These are phyloP conservation scores for Tothia fuscella DNA, from an alignment of 2,329 filamentous ascomycete genomes.

Conservation along the genomic window DNA sequence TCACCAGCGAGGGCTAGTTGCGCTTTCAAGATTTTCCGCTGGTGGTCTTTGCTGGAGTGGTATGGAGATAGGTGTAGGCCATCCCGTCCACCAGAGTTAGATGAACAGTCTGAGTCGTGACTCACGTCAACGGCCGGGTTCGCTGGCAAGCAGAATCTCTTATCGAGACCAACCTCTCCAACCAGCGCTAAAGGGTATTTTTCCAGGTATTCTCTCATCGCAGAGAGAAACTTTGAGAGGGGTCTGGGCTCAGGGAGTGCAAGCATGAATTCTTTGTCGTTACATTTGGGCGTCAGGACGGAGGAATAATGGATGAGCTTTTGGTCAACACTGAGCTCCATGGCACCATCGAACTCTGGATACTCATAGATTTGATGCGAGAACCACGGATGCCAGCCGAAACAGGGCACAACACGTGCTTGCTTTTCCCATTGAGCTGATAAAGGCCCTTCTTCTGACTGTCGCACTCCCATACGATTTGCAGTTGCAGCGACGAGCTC, in stretches of 20 bases:
- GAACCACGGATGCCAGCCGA: constrained; percentile 85
- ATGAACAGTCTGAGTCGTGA: constrained; percentile 30
- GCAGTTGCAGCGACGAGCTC: constrained; percentile 55
- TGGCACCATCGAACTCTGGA: constrained; percentile 50
- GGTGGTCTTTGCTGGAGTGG: constrained; percentile 56
- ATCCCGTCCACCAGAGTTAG: constrained; percentile 61
- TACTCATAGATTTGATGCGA: constrained; percentile 64
- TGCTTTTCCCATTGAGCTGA: constrained; percentile 19
- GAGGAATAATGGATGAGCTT: constrained; percentile 50
- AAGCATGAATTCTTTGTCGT: constrained; percentile 37
- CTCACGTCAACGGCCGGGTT: constrained; percentile 36
- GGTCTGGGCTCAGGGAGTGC: constrained; percentile 48
- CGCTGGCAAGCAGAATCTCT: constrained; percentile 60
- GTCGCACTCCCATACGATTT: constrained; percentile 33
- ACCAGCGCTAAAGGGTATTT: constrained; percentile 53
- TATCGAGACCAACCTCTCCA: constrained; percentile 69
- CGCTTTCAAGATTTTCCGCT: constrained; percentile 51
- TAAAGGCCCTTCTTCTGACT: constrained; percentile 13
- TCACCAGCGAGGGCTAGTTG: constrained; percentile 63
- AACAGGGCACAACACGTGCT: constrained; percentile 52
- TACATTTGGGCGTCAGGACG: constrained; percentile 48
- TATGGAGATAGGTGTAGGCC: constrained; percentile 56
- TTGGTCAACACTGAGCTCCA: constrained; percentile 29
- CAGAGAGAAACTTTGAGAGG: constrained; percentile 45
- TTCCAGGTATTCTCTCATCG: constrained; percentile 44